phyloP scores from a whole-genome alignment of 495 filamentous ascomycete genomes.

The Pyrenula aspistea region DNA sequence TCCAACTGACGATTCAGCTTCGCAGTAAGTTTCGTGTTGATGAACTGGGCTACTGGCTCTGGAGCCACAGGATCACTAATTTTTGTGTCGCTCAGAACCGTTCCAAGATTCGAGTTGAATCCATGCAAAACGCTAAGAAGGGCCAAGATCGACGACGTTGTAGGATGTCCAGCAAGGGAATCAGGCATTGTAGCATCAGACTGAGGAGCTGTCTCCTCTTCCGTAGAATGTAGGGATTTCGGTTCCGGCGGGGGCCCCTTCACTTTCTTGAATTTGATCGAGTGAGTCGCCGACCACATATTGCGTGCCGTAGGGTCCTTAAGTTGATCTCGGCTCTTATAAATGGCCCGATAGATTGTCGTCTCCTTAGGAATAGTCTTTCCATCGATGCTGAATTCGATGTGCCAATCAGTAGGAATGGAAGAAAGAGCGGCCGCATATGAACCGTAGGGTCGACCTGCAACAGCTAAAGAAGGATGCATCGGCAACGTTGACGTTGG shows the following conservation, averaged over 20 bases:
- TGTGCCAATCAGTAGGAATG: constrained; percentile 89
- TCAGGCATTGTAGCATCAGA: constrained; percentile 49
- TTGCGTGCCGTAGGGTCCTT: constrained; percentile 59
- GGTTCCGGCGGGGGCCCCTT: constrained; percentile 82
- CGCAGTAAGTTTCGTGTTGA: constrained; percentile 98
- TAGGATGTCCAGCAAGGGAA: constrained; percentile 75
- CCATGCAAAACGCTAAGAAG: constrained; percentile 86
- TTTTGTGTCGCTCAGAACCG: constrained; percentile 84
- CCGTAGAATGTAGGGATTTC: constrained; percentile 44
- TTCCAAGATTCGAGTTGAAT: constrained; percentile 88
- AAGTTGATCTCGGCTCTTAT: constrained; percentile 52
- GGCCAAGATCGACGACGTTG: constrained; percentile 76
- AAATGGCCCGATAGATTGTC: constrained; percentile 91
- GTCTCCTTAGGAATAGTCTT: constrained; percentile 80
- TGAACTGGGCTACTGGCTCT: constrained; percentile 91
- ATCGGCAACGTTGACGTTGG: constrained; percentile 18
- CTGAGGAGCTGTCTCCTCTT: constrained; percentile 28
- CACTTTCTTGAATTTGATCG: constrained; percentile 83
- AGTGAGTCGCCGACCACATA: constrained; percentile 81
- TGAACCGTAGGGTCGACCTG: constrained; percentile 44
- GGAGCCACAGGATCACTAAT: constrained; percentile 54
- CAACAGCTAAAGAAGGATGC: constrained; percentile 23
- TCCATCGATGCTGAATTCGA: constrained; percentile 85
- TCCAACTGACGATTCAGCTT: constrained; percentile 96
- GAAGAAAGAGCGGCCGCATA: constrained; percentile 68